Evolutionary conservation across 306 rosid genomes (phyloP), one percentile per base, ranked within the genome.

Genomic region (Arachis stenosperma): DNA sequence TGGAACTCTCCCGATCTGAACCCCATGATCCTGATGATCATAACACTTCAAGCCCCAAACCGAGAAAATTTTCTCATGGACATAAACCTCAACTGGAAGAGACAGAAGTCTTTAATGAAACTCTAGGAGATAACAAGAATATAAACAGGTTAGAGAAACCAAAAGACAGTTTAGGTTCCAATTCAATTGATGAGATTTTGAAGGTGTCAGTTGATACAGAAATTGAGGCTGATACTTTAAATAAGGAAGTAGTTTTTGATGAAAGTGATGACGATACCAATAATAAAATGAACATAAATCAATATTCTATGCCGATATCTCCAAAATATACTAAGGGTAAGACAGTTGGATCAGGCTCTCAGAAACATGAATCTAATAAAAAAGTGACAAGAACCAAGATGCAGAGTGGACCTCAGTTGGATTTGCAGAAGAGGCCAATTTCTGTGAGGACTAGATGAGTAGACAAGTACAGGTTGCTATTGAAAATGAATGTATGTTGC

Each of bases 1-100:
- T 91, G 67, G 91, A 87, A 66, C 96, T 93, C 77, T 86, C 92
- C 55, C 78, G 92, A 69, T 74, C 86, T 3, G 88, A 81, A 30
- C 42, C 92, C 9, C 80, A 67, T 33, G 92, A 84, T 81, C 86
- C 84, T 48, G 89, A 79, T 72, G 86, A 85, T 84, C 88, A 67
- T 59, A 69, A 61, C 70, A 75, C 78, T 70, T 86, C 85, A 8
- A 67, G 75, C 11, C 30, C 75, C 59, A 68, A 48, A 39, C 54
- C 47, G 58, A 79, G 79, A 51, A 83, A 71, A 76, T 37, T 39
- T 17, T 67, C 65, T 40, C 64, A 74, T 51, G 78, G 56, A 57
- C 78, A 71, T 8, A 76, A 62, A 51, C 76, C 83, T 43, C 80
- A 74, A 46, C 62, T 68, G 22, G 72, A 77, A 72, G 67, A 59